Percentiles rank a stretch among this genome's conserved stretches.
These are phyloP conservation scores for Avena atlantica DNA, from an alignment of 176 grass and related monocot species.

Conservation along the genomic window DNA sequence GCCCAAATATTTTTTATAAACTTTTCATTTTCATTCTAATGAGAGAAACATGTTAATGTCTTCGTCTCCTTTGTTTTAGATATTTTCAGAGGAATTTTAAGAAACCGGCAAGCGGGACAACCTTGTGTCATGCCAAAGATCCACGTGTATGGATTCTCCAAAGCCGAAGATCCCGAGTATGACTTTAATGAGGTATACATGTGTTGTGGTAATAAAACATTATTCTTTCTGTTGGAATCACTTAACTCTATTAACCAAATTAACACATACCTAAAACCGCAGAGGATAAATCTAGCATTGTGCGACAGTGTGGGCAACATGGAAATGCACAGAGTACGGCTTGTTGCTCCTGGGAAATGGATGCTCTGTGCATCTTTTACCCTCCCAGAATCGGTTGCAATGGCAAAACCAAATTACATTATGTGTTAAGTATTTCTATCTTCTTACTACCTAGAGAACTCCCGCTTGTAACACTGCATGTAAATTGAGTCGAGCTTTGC, in stretches of 20 bases:
- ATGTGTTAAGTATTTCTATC: slow-evolving; percentile 14
- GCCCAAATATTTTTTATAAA: not conserved
- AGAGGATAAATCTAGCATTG: slow-evolving; percentile 86
- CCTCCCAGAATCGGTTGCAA: slow-evolving; percentile 60
- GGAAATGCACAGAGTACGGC: slow-evolving; percentile 80
- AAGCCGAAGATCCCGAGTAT: slow-evolving; percentile 74
- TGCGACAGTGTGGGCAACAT: slow-evolving; percentile 46
- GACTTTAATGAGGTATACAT: slow-evolving; percentile 83
- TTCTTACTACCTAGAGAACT: not conserved
- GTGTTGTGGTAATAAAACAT: not conserved
- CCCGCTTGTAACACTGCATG: not conserved
- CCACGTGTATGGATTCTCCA: slow-evolving; percentile 96
- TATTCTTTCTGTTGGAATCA: not conserved
- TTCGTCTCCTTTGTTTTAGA: slow-evolving; percentile 48
- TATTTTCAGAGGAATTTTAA: slow-evolving; percentile 75
- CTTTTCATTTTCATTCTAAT: not conserved
- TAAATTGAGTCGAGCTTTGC: not conserved
- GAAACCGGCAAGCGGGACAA: slow-evolving; percentile 36
- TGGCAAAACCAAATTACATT: slow-evolving; percentile 36
- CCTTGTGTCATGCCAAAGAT: slow-evolving; percentile 67
- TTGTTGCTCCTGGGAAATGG: slow-evolving; percentile 97
- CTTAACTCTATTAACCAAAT: slow-evolving; percentile 6
- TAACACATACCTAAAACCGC: slow-evolving; percentile 32
- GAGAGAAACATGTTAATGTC: slow-evolving; percentile 15
- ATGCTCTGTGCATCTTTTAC: slow-evolving; percentile 95